A percentile compares a stretch with the other conserved stretches of the same genome.
These are phyloP conservation scores for Lentinula lateritia DNA, from an alignment of 768 basidiomycete genomes.

Conservation along the genomic window DNA sequence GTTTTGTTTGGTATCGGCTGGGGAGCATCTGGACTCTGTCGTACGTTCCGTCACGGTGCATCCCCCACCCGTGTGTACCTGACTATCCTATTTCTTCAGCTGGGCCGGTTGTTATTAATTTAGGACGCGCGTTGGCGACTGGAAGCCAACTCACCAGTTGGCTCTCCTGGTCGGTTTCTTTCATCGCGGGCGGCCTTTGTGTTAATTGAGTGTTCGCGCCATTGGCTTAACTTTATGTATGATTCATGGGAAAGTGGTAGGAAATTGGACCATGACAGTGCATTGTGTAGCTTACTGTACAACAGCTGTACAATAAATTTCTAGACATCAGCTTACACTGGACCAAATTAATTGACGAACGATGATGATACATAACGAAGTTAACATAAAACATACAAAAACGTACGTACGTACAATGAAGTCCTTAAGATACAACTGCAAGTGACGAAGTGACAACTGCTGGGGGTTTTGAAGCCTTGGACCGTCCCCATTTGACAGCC, in stretches of 20 bases:
- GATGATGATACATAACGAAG: not conserved
- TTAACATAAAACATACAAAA: not conserved
- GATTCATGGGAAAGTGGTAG: not conserved
- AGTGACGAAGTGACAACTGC: conserved; percentile 10
- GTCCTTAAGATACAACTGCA: conserved; percentile 9
- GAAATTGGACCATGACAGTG: no score
- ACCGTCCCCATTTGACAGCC: conserved; percentile 85
- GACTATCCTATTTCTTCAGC: conserved; percentile 29
- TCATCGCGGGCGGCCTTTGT: conserved; percentile 35
- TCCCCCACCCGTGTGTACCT: not conserved
- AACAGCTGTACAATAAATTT: not conserved
- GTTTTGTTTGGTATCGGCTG: conserved; percentile 59
- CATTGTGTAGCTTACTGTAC: not conserved
- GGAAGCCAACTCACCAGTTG: conserved; percentile 26
- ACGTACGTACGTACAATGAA: not conserved
- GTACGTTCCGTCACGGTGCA: conserved; percentile 30
- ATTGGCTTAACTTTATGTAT: not conserved
- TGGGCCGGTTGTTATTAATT: conserved; percentile 57
- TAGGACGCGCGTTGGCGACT: conserved; percentile 42
- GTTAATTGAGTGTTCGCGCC: conserved; percentile 6
- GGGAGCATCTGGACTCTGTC: conserved; percentile 57
- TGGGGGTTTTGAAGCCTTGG: conserved; percentile 40
- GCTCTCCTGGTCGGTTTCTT: conserved; percentile 35
- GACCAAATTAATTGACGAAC: not conserved
- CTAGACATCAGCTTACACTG: not conserved